phyloP scores from a whole-genome alignment of 108 stramenopile species.

The Epipyxis sp. region DNA sequence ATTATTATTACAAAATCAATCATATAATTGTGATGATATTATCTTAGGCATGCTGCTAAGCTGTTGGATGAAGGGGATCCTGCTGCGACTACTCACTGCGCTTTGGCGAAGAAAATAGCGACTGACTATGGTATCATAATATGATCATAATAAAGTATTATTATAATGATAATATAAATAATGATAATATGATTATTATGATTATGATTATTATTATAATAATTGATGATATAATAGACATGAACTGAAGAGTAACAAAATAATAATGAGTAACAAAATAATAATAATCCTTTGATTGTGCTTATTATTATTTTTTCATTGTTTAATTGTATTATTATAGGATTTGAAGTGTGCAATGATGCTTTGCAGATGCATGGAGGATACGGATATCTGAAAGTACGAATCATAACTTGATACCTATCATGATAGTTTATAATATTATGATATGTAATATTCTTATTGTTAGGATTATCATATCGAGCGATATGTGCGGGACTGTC shows the following conservation, averaged over 20 bases:
- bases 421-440: neutral
- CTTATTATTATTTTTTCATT: too few relatives aligned
- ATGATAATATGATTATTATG: too few relatives aligned
- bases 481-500: slow-evolving; percentile 47
- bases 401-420: neutral
- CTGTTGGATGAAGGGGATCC: slow-evolving; percentile 49
- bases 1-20: too few relatives aligned
- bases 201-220: too few relatives aligned
- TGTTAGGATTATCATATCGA: slow-evolving; percentile 44
- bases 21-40: too few relatives aligned
- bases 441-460: neutral
- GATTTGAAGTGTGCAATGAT: slow-evolving; percentile 46
- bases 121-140: too few relatives aligned
- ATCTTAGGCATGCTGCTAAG: slow-evolving; percentile 45
- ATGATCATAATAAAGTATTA: too few relatives aligned
- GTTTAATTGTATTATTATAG: slow-evolving; percentile 20
- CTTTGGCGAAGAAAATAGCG: slow-evolving; percentile 51
- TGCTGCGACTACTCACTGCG: slow-evolving; percentile 40
- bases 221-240: too few relatives aligned
- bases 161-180: too few relatives aligned
- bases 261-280: too few relatives aligned
- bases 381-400: slow-evolving; percentile 26
- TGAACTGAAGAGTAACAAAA: too few relatives aligned
- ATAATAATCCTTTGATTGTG: too few relatives aligned
- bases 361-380: slow-evolving; percentile 57